Conservation (phyloP, 1,284 basidiomycete species). For the Cystobasidiaceae sp. region DNA sequence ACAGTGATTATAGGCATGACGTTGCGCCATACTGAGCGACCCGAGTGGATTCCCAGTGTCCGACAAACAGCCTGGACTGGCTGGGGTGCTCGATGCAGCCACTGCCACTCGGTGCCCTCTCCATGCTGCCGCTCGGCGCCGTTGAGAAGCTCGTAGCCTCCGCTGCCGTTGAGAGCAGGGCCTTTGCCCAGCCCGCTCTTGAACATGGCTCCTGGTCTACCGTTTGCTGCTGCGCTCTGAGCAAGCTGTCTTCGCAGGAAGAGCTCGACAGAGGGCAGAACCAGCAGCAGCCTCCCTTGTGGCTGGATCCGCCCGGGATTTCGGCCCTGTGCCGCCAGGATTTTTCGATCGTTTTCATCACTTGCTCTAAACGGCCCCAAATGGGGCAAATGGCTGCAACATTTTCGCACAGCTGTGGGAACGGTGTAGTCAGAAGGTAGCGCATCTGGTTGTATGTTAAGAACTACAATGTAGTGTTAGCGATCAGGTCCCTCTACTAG, state of each 20-base stretch:
- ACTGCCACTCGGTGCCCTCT: background rate
- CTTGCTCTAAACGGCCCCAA: too few species aligned
- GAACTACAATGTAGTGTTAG: too few species aligned
- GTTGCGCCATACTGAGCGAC: slow-evolving; percentile 8
- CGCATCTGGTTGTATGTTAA: too few species aligned
- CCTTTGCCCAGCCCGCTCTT: background rate
- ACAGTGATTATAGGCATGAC: slow-evolving; percentile 6
- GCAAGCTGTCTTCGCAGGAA: background rate
- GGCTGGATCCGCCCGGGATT: too few species aligned
- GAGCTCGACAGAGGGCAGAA: too few species aligned
- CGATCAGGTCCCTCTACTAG: too few species aligned
- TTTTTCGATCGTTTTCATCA: too few species aligned
- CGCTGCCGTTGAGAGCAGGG: background rate
- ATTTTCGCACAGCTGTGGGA: too few species aligned
- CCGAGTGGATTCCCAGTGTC: background rate
- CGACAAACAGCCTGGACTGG: background rate
- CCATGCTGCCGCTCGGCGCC: background rate
- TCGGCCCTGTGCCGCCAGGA: too few species aligned
- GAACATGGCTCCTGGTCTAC: background rate
- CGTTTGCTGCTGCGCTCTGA: background rate
- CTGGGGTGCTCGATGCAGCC: background rate
- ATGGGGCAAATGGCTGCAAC: too few species aligned
- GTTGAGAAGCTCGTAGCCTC: slow-evolving; percentile 11
- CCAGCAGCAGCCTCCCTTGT: too few species aligned
- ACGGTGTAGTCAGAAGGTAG: too few species aligned